Base-by-base conservation (phyloP, 148 eudicot species). In the Drosera capensis region DNA sequence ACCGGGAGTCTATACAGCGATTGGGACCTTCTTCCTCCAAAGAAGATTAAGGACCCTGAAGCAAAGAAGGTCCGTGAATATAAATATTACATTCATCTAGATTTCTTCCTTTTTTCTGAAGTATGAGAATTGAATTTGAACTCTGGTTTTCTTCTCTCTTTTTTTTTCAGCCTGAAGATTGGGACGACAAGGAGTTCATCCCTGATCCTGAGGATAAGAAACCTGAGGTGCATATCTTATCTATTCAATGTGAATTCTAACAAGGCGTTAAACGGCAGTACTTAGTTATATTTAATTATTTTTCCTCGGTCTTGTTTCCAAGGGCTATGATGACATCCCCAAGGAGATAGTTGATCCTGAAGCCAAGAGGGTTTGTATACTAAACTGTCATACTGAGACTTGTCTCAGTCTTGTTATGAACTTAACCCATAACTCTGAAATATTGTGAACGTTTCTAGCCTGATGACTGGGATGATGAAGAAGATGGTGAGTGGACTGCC, bases 401-500 rank as follows among this genome's bases (percentile, higher is more conserved):
- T 34, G 2, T 34, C 1, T 8, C 38, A 2, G 9, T 3, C 38
- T 34, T 34, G 31, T 3, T 14, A 34, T 3, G 38, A 3, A 11
- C n/a, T 34, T 34, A 34, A 34, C 9, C 38, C n/a, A n/a, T n/a
- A n/a, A 30, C 16, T 31, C 13, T 15, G 12, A 44, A 56, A 23
- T 56, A 13, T 7, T 54, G 43, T 53, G 14, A n/a, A n/a, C 19
- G 8, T 38, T 67, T 65, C 55, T 64, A 87, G 97, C 97, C 97
- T 2, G 97, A 88, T 70, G 97, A 88, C 43, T 88, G 97, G 97
- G 97, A 88, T 73, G 94, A 88, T 49, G 94, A 83, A 73, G 97
- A 88, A 78, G 97, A 88, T 80, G 94, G 97, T 49, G 97, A 83
- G 62, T 88, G 97, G 97, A 78, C 94, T 7, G 67, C 83, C 21